These are phyloP conservation scores for Fonsecaea multimorphosa DNA, from an alignment of 2,329 filamentous ascomycete species.

Conservation along the genomic window DNA sequence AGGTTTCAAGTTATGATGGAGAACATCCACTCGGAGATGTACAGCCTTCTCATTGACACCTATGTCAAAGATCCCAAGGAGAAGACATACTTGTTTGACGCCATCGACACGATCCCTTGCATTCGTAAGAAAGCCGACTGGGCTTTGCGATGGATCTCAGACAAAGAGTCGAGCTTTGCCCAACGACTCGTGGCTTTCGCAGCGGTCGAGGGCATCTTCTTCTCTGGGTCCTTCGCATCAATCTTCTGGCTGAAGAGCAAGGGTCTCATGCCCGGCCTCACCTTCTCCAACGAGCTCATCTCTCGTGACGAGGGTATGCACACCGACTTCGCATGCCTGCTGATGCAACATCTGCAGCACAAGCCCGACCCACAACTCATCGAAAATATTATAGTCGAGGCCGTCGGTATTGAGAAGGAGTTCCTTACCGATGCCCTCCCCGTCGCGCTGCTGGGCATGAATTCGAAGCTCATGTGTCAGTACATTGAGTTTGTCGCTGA, in stretches of 20 bases:
- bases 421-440: conserved; percentile 96
- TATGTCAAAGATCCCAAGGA: conserved; percentile 99
- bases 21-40: conserved; percentile 99
- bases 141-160: conserved; percentile 93
- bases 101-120: conserved; percentile 97
- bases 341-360: conserved; percentile 97
- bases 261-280: conserved; percentile 96
- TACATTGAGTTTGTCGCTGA: conserved; percentile 99
- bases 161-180: conserved; percentile 91
- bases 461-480: conserved; percentile 95
- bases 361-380: conserved; percentile 83
- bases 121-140: conserved; percentile 99
- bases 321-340: conserved; percentile 96
- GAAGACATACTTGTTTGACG: conserved; percentile 93
- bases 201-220: conserved; percentile 99
- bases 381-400: conserved; percentile 88
- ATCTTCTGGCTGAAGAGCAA: conserved; percentile 99
- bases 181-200: conserved; percentile 96
- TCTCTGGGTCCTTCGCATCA: conserved; percentile 96
- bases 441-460: conserved; percentile 94
- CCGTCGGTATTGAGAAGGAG: conserved; percentile 93
- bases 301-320: conserved; percentile 99
- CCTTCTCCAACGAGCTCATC: conserved; percentile 99
- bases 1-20: conserved; percentile 92
- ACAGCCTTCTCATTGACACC: conserved; percentile 97